Percentiles rank a stretch among this genome's conserved stretches.
phyloP scores from a whole-genome alignment of 148 eudicot genomes.

The Diospyros lotus region DNA sequence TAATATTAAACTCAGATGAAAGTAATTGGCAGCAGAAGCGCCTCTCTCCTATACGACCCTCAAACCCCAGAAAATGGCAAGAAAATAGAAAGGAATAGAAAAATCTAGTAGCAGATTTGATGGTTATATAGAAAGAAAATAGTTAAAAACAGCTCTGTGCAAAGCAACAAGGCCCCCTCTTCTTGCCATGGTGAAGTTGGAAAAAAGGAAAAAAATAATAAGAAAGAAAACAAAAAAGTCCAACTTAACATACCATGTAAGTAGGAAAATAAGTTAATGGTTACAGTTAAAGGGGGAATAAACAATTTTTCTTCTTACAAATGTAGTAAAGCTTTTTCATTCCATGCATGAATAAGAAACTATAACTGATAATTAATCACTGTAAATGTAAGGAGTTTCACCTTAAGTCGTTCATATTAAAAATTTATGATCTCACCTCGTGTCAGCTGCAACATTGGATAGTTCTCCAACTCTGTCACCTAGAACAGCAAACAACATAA shows the following conservation, averaged over 20 bases:
- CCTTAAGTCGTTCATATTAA: neutral
- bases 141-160: neutral
- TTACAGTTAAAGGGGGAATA: neutral
- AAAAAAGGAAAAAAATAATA: neutral
- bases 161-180: no score
- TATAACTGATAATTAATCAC: neutral
- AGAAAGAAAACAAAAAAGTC: neutral
- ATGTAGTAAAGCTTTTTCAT: neutral
- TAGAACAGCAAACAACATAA: slow-evolving; percentile 18
- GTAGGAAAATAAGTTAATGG: neutral
- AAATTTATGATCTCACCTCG: slow-evolving; percentile 37
- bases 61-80: no score
- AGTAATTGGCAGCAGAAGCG: no score
- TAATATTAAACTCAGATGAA: no score
- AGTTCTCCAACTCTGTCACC: slow-evolving; percentile 39
- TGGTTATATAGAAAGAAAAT: neutral
- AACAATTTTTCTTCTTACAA: neutral
- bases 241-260: neutral
- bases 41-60: no score
- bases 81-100: neutral
- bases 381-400: no score
- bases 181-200: neutral
- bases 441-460: slow-evolving; percentile 26
- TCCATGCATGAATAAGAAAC: neutral
- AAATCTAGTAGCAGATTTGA: neutral